These are phyloP conservation scores for Candida berthetii DNA, from an alignment of 805 yeast species.

Conservation along the genomic window DNA sequence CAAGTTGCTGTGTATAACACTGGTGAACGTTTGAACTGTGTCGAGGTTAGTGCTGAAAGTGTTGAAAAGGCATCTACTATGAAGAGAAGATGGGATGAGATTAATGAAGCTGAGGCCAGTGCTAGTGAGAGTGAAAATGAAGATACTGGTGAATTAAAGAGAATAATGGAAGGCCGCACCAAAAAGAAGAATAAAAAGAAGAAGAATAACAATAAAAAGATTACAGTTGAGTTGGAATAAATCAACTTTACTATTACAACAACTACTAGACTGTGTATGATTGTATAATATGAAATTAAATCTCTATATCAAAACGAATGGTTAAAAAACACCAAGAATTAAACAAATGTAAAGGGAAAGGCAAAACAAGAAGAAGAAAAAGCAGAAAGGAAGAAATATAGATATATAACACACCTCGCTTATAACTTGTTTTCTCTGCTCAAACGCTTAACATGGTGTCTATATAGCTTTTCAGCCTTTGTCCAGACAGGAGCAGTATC, in stretches of 20 bases:
- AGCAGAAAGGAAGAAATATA: not conserved
- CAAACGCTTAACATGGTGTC: conserved; percentile 78
- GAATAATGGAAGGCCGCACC: conserved; percentile 42
- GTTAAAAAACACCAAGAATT: too few relatives aligned
- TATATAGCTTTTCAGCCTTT: conserved; percentile 77
- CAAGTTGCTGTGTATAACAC: conserved; percentile 88
- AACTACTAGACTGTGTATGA: not conserved
- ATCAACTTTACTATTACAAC: not conserved
- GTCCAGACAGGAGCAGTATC: conserved; percentile 85
- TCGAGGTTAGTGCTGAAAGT: conserved; percentile 66
- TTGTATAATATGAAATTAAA: too few relatives aligned
- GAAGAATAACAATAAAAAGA: conserved; percentile 31
- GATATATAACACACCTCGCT: not conserved
- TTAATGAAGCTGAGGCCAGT: conserved; percentile 37
- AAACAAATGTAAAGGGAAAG: too few relatives aligned
- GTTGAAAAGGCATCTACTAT: conserved; percentile 69
- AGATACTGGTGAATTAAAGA: conserved; percentile 60
- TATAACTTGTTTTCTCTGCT: conserved; percentile 38
- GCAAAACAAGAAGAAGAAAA: too few relatives aligned
- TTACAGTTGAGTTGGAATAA: conserved; percentile 53
- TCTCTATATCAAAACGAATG: too few relatives aligned
- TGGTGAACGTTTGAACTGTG: conserved; percentile 88
- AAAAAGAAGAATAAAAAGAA: conserved; percentile 31
- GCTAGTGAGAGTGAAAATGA: conserved; percentile 71
- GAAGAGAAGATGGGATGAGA: conserved; percentile 46